phyloP scores from a whole-genome alignment of 208 protist genomes.

The Vickermania ingenoplastis region DNA sequence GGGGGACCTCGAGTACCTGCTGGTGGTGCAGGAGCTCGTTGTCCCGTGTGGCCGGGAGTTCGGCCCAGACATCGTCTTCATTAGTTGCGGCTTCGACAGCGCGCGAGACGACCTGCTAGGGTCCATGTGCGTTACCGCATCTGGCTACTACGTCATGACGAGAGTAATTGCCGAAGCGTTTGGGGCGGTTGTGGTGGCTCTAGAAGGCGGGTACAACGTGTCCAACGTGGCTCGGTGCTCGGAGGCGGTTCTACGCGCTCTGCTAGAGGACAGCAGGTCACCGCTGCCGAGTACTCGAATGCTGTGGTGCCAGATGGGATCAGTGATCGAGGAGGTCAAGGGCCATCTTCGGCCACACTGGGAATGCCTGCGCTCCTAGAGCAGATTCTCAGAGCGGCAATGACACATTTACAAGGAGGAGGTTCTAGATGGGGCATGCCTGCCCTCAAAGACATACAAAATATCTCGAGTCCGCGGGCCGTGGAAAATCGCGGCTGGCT shows the following conservation, averaged over 20 bases:
- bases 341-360: constrained; percentile 21
- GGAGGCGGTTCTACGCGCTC: constrained; percentile 69
- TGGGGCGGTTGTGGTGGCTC: constrained; percentile 54
- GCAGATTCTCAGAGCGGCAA: background rate
- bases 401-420: background rate
- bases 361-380: constrained; percentile 12
- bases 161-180: constrained; percentile 29
- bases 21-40: constrained; percentile 89
- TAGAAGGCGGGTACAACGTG: constrained; percentile 90
- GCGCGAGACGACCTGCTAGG: constrained; percentile 91
- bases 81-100: constrained; percentile 95
- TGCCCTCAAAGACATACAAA: too few species aligned
- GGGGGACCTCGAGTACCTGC: constrained; percentile 92
- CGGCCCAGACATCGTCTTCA: constrained; percentile 86
- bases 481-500: too few species aligned
- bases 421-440: too few species aligned
- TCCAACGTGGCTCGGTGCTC: constrained; percentile 68
- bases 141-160: constrained; percentile 79
- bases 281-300: constrained; percentile 17
- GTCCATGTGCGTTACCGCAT: constrained; percentile 64
- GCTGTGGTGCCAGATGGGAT: constrained; percentile 42
- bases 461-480: too few species aligned
- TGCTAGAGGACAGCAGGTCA: constrained; percentile 34
- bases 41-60: constrained; percentile 86
- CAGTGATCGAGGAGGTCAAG: constrained; percentile 24